phyloP scores from a whole-genome alignment of 306 rosid genomes.

The Gynostemma pentaphyllum region DNA sequence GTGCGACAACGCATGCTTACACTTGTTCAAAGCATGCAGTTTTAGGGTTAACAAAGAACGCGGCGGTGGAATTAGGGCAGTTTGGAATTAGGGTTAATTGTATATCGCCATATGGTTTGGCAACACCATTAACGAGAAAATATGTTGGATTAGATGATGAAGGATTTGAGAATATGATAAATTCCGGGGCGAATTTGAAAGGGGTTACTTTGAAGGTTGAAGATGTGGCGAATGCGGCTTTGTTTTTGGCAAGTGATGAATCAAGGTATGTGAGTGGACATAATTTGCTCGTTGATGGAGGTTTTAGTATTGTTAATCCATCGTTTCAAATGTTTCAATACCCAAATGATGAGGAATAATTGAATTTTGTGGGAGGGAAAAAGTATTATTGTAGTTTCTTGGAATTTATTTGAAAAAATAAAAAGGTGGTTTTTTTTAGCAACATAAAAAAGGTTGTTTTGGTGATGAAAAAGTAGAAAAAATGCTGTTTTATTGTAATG shows the following conservation, averaged over 20 bases:
- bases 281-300: conserved; percentile 67
- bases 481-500: too few species aligned
- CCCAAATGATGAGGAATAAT: too few species aligned
- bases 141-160: conserved; percentile 30
- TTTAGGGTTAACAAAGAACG: conserved; percentile 52
- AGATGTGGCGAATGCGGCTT: conserved; percentile 73
- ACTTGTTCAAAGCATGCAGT: conserved; percentile 63
- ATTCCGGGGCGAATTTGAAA: conserved; percentile 38
- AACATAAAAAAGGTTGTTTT: too few species aligned
- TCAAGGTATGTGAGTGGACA: conserved; percentile 72
- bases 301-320: conserved; percentile 49
- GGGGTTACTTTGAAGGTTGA: conserved; percentile 45
- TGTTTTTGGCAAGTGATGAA: conserved; percentile 66
- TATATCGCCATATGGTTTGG: conserved; percentile 56
- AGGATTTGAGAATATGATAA: conserved; percentile 32
- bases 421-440: too few species aligned
- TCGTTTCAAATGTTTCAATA: conserved; percentile 37
- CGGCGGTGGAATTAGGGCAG: conserved; percentile 66
- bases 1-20: conserved; percentile 59
- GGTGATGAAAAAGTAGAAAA: too few species aligned
- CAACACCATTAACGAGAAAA: conserved; percentile 39
- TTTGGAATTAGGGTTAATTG: conserved; percentile 79
- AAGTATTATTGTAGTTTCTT: too few species aligned
- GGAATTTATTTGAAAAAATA: too few species aligned
- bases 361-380: too few species aligned